Evolutionary conservation across 1,284 basidiomycete species (phyloP), one percentile per base, ranked within the genome.

Genomic region (Puccinia polysora): DNA sequence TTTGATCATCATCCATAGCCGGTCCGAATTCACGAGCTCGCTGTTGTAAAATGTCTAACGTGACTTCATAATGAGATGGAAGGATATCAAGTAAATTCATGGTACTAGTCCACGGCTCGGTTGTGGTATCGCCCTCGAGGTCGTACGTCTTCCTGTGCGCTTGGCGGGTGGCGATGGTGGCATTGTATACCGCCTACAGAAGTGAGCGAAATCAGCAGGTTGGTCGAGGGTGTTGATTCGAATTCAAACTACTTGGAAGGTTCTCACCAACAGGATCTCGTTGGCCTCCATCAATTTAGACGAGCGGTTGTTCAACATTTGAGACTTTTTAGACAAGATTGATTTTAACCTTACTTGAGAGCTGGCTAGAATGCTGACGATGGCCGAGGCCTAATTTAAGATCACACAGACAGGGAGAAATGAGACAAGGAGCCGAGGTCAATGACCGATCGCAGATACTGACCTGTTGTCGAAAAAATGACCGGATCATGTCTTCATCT

Each of bases 31-130:
- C 81, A 2, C 82, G 78, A 8, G 80, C 81, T 12, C 83, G 80
- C 43, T 84, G 81, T 38, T 79, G 77, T 34, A 85, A 80, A n/a
- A 83, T 75, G 3, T 78, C 76, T 52, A 82, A 85, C 0, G 89
- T 90, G 1, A 84, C 80, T 64, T 87, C 84, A 77, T 93, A 94
- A 23, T 94, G 83, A 55, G 84, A 84, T 52, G 89, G 83, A 2
- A 91, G 81, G 28, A 87, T 83, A 59, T 90, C 86, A 68, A 96
- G 85, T 55, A 90, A 80, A 0, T 81, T 80, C 6, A 85, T 82
- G 75, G 83, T 83, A 78, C 86, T 91, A 1, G 91, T 91, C 95
- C 95, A 98, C 0, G 90, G 86, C 75, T 88, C 86, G 70, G 74
- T 74, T 0, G 76, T 74, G 23, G 83, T 82, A 88, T 86, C 0